phyloP scores from a whole-genome alignment of 345 rosid genomes.

The Gossypium ekmanianum region DNA sequence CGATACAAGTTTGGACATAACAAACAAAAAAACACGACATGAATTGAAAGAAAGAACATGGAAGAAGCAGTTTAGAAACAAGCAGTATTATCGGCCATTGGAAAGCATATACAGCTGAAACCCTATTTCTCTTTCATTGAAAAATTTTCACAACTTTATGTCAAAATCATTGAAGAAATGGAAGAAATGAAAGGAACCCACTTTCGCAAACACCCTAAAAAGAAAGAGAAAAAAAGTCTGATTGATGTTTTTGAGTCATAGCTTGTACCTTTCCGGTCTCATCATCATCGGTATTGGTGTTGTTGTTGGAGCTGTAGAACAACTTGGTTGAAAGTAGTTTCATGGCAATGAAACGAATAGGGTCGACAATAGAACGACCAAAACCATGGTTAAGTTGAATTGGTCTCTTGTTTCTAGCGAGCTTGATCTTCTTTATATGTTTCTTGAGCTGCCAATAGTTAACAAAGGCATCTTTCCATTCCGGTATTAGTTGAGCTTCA shows the following conservation, averaged over 20 bases:
- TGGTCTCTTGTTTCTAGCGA: conserved; percentile 41
- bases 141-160: not conserved
- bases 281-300: not conserved
- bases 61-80: not conserved
- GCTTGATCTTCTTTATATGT: conserved; percentile 71
- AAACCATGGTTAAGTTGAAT: conserved; percentile 30
- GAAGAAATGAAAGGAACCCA: not conserved
- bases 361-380: conserved; percentile 54
- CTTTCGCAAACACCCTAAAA: not conserved
- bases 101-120: not conserved
- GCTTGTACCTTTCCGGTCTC: conserved; percentile 61
- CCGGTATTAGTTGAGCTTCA: conserved; percentile 94
- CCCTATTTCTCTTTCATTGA: not conserved
- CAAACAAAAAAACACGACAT: too few species aligned
- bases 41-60: not conserved
- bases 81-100: not conserved
- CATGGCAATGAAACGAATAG: conserved; percentile 41
- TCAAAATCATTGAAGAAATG: not conserved
- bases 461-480: conserved; percentile 96
- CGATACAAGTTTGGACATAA: too few species aligned
- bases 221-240: too few species aligned
- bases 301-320: conserved; percentile 16
- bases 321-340: conserved; percentile 25
- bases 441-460: conserved; percentile 88
- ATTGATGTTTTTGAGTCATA: not conserved